Evolutionary conservation across 2,329 filamentous ascomycete genomes (phyloP).

Genomic region (Stachybotrys chartarum): DNA sequence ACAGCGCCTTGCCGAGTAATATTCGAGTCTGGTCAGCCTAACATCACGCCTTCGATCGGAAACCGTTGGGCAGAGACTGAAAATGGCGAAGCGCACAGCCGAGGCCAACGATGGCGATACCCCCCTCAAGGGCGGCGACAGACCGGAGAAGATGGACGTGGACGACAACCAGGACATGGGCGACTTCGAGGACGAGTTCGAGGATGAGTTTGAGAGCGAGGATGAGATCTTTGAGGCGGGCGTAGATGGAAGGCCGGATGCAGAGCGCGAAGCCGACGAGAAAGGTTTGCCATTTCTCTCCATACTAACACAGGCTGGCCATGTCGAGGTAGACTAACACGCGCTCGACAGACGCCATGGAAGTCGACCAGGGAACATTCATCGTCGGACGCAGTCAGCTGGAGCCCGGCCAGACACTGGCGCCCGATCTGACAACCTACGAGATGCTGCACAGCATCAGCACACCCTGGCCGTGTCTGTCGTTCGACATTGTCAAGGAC

Average conservation of each 20-base stretch:
- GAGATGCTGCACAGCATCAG: constrained; percentile 94
- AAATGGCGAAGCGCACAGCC: constrained; percentile 55
- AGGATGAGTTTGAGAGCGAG: constrained; percentile 80
- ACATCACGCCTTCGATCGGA: background rate
- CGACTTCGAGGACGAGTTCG: constrained; percentile 94
- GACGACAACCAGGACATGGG: constrained; percentile 56
- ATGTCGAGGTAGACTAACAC: background rate
- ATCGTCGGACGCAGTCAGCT: constrained; percentile 92
- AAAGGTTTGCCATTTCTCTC: constrained; percentile 31
- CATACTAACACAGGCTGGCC: background rate
- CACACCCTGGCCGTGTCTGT: constrained; percentile 94
- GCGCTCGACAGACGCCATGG: constrained; percentile 62
- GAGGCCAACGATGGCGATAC: constrained; percentile 37
- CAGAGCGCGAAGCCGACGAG: constrained; percentile 86
- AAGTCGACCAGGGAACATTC: constrained; percentile 89
- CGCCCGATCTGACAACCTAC: constrained; percentile 90
- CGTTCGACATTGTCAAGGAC: constrained; percentile 87
- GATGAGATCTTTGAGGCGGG: constrained; percentile 93
- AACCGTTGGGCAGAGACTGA: background rate
- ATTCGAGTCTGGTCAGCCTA: background rate
- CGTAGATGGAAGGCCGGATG: constrained; percentile 86
- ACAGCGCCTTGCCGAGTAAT: background rate
- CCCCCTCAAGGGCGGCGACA: constrained; percentile 53
- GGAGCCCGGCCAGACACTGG: constrained; percentile 81
- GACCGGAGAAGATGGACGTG: constrained; percentile 59